phyloP scores from a whole-genome alignment of 345 rosid species.

The Sisymbrium irio region DNA sequence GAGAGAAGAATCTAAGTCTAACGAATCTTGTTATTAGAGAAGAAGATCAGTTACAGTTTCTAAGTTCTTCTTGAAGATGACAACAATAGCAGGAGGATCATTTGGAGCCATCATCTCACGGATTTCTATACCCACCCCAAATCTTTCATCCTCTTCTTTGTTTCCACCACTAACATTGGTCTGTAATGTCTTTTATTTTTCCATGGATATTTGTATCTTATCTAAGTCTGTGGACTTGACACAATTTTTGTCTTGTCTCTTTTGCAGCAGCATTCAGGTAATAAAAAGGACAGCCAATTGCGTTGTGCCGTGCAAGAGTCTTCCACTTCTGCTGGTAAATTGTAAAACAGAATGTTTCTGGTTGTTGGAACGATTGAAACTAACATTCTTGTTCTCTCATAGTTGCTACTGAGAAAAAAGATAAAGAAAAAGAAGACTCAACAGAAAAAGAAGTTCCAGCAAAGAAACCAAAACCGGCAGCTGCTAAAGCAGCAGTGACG shows the following conservation, averaged over 20 bases:
- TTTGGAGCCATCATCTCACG: conserved; percentile 56
- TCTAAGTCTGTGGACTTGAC: background rate
- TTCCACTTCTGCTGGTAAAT: conserved; percentile 59
- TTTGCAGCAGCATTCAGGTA: conserved; percentile 40
- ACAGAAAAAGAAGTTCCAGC: conserved; percentile 37
- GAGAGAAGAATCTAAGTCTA: conserved; percentile 22
- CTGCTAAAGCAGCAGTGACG: conserved; percentile 49
- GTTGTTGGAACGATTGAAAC: background rate
- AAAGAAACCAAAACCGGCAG: conserved; percentile 61
- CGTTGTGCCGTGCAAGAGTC: conserved; percentile 77
- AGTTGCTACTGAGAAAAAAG: conserved; percentile 52
- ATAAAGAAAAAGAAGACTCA: conserved; percentile 10
- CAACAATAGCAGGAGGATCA: conserved; percentile 49
- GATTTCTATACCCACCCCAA: conserved; percentile 42
- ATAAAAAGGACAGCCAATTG: conserved; percentile 34
- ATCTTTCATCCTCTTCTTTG: conserved; percentile 33
- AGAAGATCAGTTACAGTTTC: conserved; percentile 11
- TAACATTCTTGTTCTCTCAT: background rate
- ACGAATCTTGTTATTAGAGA: background rate
- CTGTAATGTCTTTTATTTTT: conserved; percentile 9
- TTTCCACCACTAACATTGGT: conserved; percentile 45
- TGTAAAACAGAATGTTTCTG: background rate
- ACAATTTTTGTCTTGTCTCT: background rate
- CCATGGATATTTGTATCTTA: background rate
- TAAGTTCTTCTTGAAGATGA: conserved; percentile 37